Conservation (phyloP, 257 asterid genomes). For the Solanum arcanum region DNA sequence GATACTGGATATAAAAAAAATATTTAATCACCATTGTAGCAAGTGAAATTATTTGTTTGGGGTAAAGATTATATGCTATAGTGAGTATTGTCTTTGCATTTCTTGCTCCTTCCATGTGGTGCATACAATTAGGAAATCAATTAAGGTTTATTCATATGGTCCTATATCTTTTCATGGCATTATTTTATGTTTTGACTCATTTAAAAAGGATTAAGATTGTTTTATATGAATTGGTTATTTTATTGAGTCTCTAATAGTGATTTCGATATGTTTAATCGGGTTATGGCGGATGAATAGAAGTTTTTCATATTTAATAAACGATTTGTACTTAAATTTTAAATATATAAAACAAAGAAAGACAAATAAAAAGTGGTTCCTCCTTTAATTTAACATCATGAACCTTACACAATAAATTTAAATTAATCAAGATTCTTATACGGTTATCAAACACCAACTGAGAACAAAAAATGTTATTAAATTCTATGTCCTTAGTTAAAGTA, state of each 20-base stretch:
- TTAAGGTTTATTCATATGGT: background rate
- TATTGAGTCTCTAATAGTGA: background rate
- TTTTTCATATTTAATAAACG: fast-evolving
- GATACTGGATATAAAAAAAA: no score
- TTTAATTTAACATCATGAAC: background rate
- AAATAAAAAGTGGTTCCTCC: background rate
- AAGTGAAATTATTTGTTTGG: background rate
- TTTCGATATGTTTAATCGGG: background rate
- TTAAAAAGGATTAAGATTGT: background rate
- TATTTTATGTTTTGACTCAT: background rate
- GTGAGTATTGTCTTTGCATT: background rate
- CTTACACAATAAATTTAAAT: background rate
- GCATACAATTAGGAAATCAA: background rate
- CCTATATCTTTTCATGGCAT: background rate
- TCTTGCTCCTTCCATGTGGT: background rate
- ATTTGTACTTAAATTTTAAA: background rate
- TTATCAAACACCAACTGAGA: background rate
- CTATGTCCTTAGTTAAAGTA: background rate
- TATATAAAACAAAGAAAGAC: background rate
- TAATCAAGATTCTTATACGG: background rate
- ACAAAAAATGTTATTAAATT: background rate
- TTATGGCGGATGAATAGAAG: background rate
- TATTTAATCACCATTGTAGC: background rate
- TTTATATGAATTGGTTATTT: background rate
- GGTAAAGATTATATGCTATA: background rate